Percentiles rank a stretch among this genome's conserved stretches.
These are phyloP conservation scores for Aspergillus cejpii DNA, from an alignment of 2,329 filamentous ascomycete species.

Conservation along the genomic window DNA sequence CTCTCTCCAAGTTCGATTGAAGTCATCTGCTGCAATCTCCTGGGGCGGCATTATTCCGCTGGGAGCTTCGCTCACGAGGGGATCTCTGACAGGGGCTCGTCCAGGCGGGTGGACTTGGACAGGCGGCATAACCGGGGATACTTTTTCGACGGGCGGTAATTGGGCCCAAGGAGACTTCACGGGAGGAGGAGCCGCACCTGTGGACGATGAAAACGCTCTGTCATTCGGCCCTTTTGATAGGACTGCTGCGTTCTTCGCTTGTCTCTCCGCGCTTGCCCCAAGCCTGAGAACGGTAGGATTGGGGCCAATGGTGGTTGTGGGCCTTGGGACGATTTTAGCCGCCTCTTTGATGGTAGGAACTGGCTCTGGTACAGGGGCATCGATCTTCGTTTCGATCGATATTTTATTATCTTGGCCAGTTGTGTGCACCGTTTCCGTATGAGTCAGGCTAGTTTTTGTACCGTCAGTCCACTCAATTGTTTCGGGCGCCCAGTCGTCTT, in stretches of 20 bases:
- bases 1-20: slow-evolving; percentile 79
- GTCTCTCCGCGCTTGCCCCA: slow-evolving; percentile 42
- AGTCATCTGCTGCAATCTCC: slow-evolving; percentile 91
- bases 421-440: slow-evolving; percentile 29
- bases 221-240: slow-evolving; percentile 48
- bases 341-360: slow-evolving; percentile 22
- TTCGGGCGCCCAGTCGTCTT: slow-evolving; percentile 63
- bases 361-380: slow-evolving; percentile 18
- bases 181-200: slow-evolving; percentile 52
- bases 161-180: slow-evolving; percentile 88
- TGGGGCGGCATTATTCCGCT: slow-evolving; percentile 54
- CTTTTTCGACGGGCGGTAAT: slow-evolving; percentile 76
- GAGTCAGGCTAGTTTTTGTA: slow-evolving; percentile 56
- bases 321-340: slow-evolving; percentile 29
- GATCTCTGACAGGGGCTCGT: slow-evolving; percentile 52
- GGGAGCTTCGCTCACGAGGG: slow-evolving; percentile 50
- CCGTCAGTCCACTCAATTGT: slow-evolving; percentile 64
- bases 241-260: slow-evolving; percentile 40
- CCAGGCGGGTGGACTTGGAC: slow-evolving; percentile 37
- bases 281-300: slow-evolving; percentile 46
- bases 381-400: slow-evolving; percentile 18
- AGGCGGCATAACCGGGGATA: slow-evolving; percentile 59
- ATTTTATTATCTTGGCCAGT: slow-evolving; percentile 16
- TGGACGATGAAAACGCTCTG: slow-evolving; percentile 46
- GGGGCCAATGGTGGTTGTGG: slow-evolving; percentile 42